phyloP scores from a whole-genome alignment of 208 protist genomes.

The Acanthamoeba triangularis region DNA sequence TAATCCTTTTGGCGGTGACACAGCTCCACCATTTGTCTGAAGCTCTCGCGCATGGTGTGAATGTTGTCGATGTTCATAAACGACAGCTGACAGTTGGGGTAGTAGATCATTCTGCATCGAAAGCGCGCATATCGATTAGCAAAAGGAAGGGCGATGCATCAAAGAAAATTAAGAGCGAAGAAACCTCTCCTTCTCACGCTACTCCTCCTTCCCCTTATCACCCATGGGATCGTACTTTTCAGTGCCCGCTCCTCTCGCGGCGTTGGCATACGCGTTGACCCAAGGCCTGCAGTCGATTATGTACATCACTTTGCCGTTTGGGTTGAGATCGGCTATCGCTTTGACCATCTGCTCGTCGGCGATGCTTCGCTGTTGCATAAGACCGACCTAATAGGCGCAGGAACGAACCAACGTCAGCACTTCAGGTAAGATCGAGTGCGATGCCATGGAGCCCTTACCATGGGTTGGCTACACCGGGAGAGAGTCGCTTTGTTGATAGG shows the following conservation, averaged over 20 bases:
- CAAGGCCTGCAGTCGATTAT: slow-evolving; percentile 93
- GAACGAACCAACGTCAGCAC: not conserved
- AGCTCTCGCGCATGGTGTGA: slow-evolving; percentile 89
- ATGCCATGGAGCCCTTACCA: slow-evolving; percentile 8
- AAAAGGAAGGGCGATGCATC: not conserved
- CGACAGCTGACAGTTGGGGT: slow-evolving; percentile 60
- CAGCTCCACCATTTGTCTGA: slow-evolving; percentile 83
- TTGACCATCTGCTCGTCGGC: slow-evolving; percentile 78
- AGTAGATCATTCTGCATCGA: slow-evolving; percentile 75
- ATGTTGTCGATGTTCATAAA: slow-evolving; percentile 92
- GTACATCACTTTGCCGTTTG: slow-evolving; percentile 80
- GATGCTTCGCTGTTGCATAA: slow-evolving; percentile 78
- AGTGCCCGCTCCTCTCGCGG: slow-evolving; percentile 91
- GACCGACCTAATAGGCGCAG: slow-evolving; percentile 22
- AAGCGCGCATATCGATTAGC: not conserved
- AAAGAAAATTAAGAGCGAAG: not conserved
- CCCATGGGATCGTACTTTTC: slow-evolving; percentile 77
- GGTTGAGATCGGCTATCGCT: slow-evolving; percentile 73
- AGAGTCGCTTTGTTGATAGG: slow-evolving; percentile 52
- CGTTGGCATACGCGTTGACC: slow-evolving; percentile 91
- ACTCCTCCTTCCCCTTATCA: not conserved
- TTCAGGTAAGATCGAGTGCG: not conserved
- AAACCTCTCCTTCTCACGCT: too few relatives aligned
- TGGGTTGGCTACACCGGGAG: slow-evolving; percentile 75
- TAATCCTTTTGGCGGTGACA: slow-evolving; percentile 70